Conservation (phyloP, 306 rosid species). For the Prunus mira region DNA sequence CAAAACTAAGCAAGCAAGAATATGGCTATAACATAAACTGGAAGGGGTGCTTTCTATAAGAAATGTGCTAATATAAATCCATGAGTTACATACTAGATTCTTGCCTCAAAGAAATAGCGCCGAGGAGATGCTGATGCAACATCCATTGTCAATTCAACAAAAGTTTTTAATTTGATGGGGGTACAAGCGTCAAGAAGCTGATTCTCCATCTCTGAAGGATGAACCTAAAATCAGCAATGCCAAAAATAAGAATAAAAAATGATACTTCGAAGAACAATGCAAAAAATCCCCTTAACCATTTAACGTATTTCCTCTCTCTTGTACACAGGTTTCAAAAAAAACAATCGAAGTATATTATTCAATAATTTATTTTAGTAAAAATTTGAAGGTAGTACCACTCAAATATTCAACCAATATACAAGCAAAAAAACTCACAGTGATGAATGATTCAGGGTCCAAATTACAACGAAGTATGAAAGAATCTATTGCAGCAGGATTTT, state of each 20-base stretch:
- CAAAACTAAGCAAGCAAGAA: not conserved
- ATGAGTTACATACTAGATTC: constrained; percentile 39
- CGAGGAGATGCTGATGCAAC: constrained; percentile 91
- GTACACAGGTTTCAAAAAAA: not conserved
- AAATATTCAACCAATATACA: constrained; percentile 6
- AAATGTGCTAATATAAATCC: constrained; percentile 21
- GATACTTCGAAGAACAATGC: not conserved
- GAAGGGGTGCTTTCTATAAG: not conserved
- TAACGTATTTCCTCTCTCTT: not conserved
- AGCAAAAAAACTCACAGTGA: constrained; percentile 57
- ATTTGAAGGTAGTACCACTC: not conserved
- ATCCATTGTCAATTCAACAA: constrained; percentile 80
- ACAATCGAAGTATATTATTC: not conserved
- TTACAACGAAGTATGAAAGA: constrained; percentile 64
- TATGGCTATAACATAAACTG: not conserved
- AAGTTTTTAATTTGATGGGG: constrained; percentile 64
- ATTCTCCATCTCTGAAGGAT: constrained; percentile 41
- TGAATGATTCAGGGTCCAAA: constrained; percentile 75
- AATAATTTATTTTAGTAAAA: not conserved
- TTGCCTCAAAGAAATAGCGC: constrained; percentile 95
- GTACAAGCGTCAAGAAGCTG: constrained; percentile 22
- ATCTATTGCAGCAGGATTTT: constrained; percentile 63
- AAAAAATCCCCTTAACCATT: not conserved
- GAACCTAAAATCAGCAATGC: constrained; percentile 52
- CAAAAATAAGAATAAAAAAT: not conserved